Evolutionary conservation across 2,329 filamentous ascomycete genomes (phyloP), one percentile per base, ranked within the genome.

Genomic region (Talaromyces sp.): DNA sequence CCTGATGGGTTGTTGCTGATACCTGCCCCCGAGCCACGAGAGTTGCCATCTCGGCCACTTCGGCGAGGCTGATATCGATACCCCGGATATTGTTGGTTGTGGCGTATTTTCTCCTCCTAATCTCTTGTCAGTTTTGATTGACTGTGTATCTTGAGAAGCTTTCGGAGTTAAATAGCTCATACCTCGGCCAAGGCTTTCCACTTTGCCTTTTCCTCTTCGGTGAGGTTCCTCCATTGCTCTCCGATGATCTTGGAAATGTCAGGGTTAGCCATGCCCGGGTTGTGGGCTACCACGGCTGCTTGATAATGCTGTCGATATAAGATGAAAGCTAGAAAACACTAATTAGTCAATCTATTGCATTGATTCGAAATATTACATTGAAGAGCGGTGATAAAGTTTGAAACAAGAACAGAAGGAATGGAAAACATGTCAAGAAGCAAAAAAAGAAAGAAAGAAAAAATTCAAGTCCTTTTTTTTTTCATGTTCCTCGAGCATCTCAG

Each of bases 171-270:
- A 51, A n/a, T n/a, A n/a, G n/a, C 72, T 61, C 24, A 27, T 75
- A 87, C 89, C 75, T 95, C 91, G 55, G 94, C 94, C 51, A 96
- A 82, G 55, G 82, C 82, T 72, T 94, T 96, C 94, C 94, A 99
- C 70, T 87, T 83, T 58, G 86, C 84, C 75, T 96, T 96, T 52
- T 86, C 81, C 48, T 89, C 84, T 20, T 87, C 82, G 3, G 86
- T 76, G 67, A 95, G 86, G 51, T 86, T 82, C 66, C 88, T 86
- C 94, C 94, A 99, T 82, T 92, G 88, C 70, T 91, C 85, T 47
- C 93, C 93, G 63, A 97, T 96, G 64, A 97, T 95, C 75, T 97
- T 97, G 60, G 93, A 97, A 64, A 97, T 96, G 47, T 97, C 91
- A 3, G 93, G 93, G 73, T 97, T 97, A 41, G 92, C 87, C 60